A percentile compares a stretch with the other conserved stretches of the same genome.
Conservation (phyloP, 2,329 filamentous ascomycete genomes). For the Fusarium kyushuense region DNA sequence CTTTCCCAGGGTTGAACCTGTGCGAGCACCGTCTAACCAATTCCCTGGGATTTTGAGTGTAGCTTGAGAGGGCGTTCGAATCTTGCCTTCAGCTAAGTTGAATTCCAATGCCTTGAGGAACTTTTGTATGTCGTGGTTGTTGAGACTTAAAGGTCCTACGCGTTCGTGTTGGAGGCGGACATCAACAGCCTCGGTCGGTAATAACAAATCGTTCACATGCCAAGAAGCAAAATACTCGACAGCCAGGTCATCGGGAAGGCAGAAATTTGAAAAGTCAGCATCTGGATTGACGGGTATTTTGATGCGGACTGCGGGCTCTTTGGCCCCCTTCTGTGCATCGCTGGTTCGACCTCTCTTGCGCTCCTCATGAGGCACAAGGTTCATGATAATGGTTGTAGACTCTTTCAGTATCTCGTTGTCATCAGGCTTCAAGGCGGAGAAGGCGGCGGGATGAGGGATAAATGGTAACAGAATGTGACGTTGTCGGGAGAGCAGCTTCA, state of each 20-base stretch:
- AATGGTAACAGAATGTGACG: constrained; percentile 59
- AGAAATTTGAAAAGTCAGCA: constrained; percentile 46
- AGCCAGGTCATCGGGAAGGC: constrained; percentile 48
- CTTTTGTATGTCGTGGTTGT: constrained; percentile 52
- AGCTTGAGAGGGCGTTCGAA: constrained; percentile 55
- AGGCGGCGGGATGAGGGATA: constrained; percentile 61
- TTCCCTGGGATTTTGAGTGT: constrained; percentile 25
- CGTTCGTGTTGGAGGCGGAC: constrained; percentile 57
- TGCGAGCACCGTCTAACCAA: constrained; percentile 7
- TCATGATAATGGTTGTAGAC: constrained; percentile 57
- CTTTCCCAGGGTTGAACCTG: not conserved
- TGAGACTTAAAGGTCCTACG: constrained; percentile 56
- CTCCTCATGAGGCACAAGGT: constrained; percentile 55
- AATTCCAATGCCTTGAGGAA: constrained; percentile 62
- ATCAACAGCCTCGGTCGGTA: constrained; percentile 62
- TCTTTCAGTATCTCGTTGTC: constrained; percentile 43
- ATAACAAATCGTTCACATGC: constrained; percentile 58
- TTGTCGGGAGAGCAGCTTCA: constrained; percentile 6
- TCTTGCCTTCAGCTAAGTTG: constrained; percentile 56
- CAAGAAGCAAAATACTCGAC: constrained; percentile 49
- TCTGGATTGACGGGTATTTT: constrained; percentile 49
- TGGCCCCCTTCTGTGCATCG: not conserved
- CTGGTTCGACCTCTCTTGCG: constrained; percentile 32
- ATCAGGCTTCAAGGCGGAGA: constrained; percentile 55
- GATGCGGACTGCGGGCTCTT: constrained; percentile 47